Evolutionary conservation across 306 rosid species (phyloP), one percentile per base, ranked within the genome.

Genomic region (Acacia melanoxylon): DNA sequence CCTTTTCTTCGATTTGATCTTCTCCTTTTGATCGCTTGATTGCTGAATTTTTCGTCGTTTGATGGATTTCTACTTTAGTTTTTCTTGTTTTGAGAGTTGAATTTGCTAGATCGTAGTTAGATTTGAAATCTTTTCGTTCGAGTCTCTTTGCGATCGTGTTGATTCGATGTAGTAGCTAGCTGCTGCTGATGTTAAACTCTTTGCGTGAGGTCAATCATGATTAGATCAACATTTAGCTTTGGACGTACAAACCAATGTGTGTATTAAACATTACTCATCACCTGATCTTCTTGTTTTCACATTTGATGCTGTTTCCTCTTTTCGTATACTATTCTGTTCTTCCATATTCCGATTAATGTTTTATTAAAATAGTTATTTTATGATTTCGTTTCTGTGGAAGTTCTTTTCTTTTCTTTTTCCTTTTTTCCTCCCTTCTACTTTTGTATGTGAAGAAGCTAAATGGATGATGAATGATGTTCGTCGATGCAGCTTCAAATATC

Each of bases 91-190:
- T 78, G 24, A 61, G 17, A 33, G 76, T 69, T 80, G 29, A 42
- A 56, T 42, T 52, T 45, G 2, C 33, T 68, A 40, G 82, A 83
- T 86, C 84, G 74, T 83, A 41, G 41, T 37, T 48, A 54, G 35
- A 68, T 71, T 58, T 37, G 68, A 49, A 75, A 61, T 79, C 72
- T 48, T 52, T 25, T 45, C 24, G 40, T 29, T 81, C 56, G 27
- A 90, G 83, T 85, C 87, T 85, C 56, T 37, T 40, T 65, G 68
- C 8, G 87, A 83, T 84, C 86, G 7, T n/a, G 10, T 33, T 76
- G 82, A 77, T 74, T 72, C 65, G 58, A 29, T 81, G 77, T 5
- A 15, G 17, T 22, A 5, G 74, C 35, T 22, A 9, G 63, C 27
- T 35, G 74, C 37, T 65, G 85, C 41, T 70, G 61, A 42, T 59